These are phyloP conservation scores for Trichophyton mentagrophytes DNA, from an alignment of 2,329 filamentous ascomycete species.

Conservation along the genomic window DNA sequence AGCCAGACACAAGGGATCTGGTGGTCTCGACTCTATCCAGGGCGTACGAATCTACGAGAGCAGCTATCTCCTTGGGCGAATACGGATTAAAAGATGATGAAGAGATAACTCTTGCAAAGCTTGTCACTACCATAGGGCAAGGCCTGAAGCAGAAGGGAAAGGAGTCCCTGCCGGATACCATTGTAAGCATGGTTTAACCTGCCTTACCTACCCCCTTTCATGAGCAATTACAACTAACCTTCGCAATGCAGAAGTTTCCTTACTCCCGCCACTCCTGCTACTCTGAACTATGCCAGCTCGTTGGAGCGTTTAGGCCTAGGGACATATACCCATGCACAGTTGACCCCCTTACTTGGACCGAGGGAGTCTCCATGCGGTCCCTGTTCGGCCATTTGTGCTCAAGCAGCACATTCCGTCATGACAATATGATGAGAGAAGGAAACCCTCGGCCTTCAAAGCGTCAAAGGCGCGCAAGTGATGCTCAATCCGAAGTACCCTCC, in stretches of 20 bases:
- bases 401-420: constrained; percentile 49
- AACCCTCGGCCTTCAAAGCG: constrained; percentile 11
- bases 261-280: constrained; percentile 88
- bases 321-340: constrained; percentile 79
- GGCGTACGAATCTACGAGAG: constrained; percentile 24
- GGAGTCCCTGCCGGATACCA: constrained; percentile 20
- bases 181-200: constrained; percentile 18
- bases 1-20: constrained; percentile 17
- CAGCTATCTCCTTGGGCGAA: constrained; percentile 26
- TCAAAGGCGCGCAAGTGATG: constrained; percentile 6
- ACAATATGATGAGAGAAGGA: constrained; percentile 44
- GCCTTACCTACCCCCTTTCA: neutral
- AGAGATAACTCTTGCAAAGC: constrained; percentile 26
- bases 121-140: constrained; percentile 23
- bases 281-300: constrained; percentile 58
- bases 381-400: constrained; percentile 63
- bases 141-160: constrained; percentile 10
- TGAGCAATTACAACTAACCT: neutral
- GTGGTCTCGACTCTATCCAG: constrained; percentile 21
- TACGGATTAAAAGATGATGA: constrained; percentile 27
- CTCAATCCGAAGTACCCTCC: constrained; percentile 5
- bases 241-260: constrained; percentile 47
- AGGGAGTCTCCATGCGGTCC: constrained; percentile 48
- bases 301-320: constrained; percentile 54
- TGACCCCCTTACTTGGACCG: constrained; percentile 49